Evolutionary conservation across 345 rosid genomes (phyloP), one percentile per base, ranked within the genome.

Genomic region (Syzygium jambos): DNA sequence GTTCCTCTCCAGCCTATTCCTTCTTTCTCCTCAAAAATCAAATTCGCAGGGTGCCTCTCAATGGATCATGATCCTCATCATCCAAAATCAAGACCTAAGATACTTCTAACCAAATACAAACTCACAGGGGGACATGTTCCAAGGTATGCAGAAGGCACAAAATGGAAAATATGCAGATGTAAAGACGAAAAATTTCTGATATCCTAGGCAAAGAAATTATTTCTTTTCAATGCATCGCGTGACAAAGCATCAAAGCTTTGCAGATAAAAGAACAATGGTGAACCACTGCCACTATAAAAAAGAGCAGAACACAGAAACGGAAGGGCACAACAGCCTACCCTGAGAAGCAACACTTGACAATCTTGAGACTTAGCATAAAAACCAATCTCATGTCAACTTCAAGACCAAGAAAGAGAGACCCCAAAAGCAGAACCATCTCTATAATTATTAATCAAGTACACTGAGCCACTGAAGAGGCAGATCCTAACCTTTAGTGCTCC

Each of bases 401-500:
- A 73, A 1, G 27, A 73, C 25, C 82, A 43, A 38, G 2, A 73
- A 21, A 38, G 2, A 73, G 14, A 73, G 49, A 73, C 14, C 11
- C 82, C 82, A 73, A 38, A 38, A 19, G 27, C 41, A 73, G 82
- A n/a, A 49, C 3, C 55, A n/a, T 49, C 54, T 16, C 85, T 0
- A 49, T 84, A 51, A 51, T 84, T 51, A 84, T 53, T 30, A 84
- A 84, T 27, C 19, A 85, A 43, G 63, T 1, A 53, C 2, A 63
- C 4, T 10, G 19, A 54, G 13, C 0, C 2, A 54, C 27, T 21
- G 51, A 9, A 25, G 77, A 54, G 16, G 16, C 51, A 23, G 53
- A 84, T 29, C 56, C 25, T n/a, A 91, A 93, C 94, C 96, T 90
- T 88, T 83, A 2, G 91, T 88, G 54, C 87, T 87, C 87, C 86